Evolutionary conservation across 2,329 filamentous ascomycete species (phyloP), one percentile per base, ranked within the genome.

Genomic region (Sordariomycetes sp.): DNA sequence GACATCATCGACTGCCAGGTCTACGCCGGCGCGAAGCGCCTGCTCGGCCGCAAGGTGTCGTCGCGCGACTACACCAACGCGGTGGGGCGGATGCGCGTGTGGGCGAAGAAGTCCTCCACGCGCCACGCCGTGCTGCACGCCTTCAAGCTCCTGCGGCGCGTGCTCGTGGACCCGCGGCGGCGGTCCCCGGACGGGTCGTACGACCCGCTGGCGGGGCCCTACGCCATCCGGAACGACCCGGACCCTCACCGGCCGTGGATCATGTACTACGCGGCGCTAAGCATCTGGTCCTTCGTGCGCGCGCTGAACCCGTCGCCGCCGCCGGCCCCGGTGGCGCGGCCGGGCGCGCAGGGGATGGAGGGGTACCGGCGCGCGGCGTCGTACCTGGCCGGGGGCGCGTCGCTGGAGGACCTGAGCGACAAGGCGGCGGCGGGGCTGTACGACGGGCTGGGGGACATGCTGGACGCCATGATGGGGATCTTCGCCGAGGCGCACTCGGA

Each of bases 1-100:
- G 89, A 96, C 65, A 89, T 96, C 50, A 84, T 94, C 25, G 90
- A 96, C 69, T 92, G 89, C 66, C 90, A 96, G 69, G 90, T 96
- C 52, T 96, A 90, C 68, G 89, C 90, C 0, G 88, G 90, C 2
- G 88, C 89, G 0, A 86, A 83, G 59, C 82, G 89, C 20, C 74
- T 95, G 1, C 80, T 96, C 1, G 90, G 90, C 10, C 83, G 90
- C 48, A 86, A 86, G 20, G 89, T 96, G 50, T 90, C 88, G 0
- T 79, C 82, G 1, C 79, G 86, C 56, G 91, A 96, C 71, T 86
- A 90, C 63, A 78, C 77, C 53, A 86, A 86, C 35, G 88, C 89
- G 1, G 83, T 86, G 51, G 79, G 85, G 55, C 83, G 89, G 60
- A 92, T 95, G 87, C 85, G 82, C 51, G 76, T 82, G 12, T 96